Evolutionary conservation across 2,329 filamentous ascomycete genomes (phyloP), one percentile per base, ranked within the genome.

Genomic region (Zymoseptoria brevis): DNA sequence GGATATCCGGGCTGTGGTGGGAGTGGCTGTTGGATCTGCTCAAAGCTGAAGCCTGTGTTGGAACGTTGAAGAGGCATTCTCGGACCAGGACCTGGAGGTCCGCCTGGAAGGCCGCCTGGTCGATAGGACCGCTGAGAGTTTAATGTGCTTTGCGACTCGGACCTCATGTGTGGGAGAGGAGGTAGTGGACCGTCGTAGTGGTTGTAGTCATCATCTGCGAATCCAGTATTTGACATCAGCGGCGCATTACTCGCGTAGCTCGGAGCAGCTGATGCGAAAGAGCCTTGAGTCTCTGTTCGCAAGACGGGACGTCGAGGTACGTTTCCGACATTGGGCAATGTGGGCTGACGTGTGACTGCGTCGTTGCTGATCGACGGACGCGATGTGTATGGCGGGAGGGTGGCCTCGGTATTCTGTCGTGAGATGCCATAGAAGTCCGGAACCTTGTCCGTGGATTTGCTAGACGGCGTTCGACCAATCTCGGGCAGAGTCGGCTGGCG

Each of bases 401-500:
- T 75, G n/a, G 60, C 63, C 19, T 59, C 62, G 54, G 74, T 69
- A 69, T 71, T 56, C 65, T 75, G 66, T 62, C 73, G 63, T 63
- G 59, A 4, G 56, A 76, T 59, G 59, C 68, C 54, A n/a, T 45
- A 45, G 54, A 70, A 72, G 3, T 76, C 67, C 8, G 71, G 64
- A n/a, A 71, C 65, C 56, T 75, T 77, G 22, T 78, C 75, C 49
- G 79, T 74, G 49, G 75, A 85, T 30, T 74, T 85, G 54, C 73
- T 73, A 54, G 81, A 80, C 60, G 83, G 77, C 66, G 79, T 80
- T 63, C 81, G 76, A 56, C 81, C 76, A 7, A 89, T 67, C 4
- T 79, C 80, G 1, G 88, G 90, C 6, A 93, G 70, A 0, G 89
- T 91, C n/a, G 85, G 84, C 66, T 85, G 80, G 58, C 83, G 61